Evolutionary conservation across 1,139 yeast species (phyloP).

Genomic region (Diutina scorzettiae): DNA sequence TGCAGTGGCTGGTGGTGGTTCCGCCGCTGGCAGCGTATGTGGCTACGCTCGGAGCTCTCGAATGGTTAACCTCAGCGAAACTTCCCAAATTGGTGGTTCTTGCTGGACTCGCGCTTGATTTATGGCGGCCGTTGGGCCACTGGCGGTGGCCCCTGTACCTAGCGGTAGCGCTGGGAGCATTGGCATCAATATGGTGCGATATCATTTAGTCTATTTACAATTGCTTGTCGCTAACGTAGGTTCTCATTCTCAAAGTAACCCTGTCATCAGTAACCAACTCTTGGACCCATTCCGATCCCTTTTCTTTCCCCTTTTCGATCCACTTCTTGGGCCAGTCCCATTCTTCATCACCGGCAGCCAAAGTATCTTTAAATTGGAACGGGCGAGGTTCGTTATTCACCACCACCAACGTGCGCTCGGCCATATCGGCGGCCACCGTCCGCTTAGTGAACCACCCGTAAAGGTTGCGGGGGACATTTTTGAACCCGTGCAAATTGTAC

Average conservation of each 20-base stretch:
- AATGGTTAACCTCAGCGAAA: neutral
- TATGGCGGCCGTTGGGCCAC: neutral
- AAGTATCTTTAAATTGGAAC: constrained; percentile 42
- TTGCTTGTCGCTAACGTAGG: constrained; percentile 17
- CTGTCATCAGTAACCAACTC: constrained; percentile 63
- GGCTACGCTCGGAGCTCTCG: neutral
- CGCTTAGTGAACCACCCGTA: constrained; percentile 72
- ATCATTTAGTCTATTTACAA: constrained; percentile 1
- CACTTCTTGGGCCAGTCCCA: constrained; percentile 83
- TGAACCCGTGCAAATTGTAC: constrained; percentile 69
- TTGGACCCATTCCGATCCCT: constrained; percentile 80
- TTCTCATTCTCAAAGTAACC: constrained; percentile 42
- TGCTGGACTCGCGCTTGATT: neutral
- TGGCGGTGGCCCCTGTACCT: neutral
- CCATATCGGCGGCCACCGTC: constrained; percentile 57
- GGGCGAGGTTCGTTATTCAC: constrained; percentile 46
- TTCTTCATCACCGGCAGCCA: constrained; percentile 59
- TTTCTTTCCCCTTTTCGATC: constrained; percentile 61
- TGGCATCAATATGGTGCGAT: neutral
- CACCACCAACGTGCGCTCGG: constrained; percentile 47
- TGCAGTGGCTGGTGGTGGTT: no score
- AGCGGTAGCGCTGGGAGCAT: neutral
- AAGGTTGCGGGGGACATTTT: constrained; percentile 63
- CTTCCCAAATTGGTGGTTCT: neutral
- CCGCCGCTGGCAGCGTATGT: neutral